Percentiles rank a stretch among this genome's conserved stretches.
These are phyloP conservation scores for Neurospora sublineolata DNA, from an alignment of 495 filamentous ascomycete species.

Conservation along the genomic window DNA sequence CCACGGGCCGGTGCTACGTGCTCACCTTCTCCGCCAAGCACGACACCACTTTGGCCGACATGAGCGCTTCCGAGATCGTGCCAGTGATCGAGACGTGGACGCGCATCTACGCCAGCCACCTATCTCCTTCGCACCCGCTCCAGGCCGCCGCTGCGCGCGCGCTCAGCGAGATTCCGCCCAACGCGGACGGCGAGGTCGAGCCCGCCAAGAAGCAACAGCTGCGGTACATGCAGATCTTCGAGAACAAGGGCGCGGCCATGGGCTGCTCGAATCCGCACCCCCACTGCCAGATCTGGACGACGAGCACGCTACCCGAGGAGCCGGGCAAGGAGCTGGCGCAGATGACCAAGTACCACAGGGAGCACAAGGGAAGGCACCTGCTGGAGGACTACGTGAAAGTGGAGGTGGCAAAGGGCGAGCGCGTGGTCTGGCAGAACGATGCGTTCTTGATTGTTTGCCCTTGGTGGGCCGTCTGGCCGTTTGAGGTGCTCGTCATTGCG, in stretches of 20 bases:
- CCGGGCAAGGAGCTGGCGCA: conserved; percentile 65
- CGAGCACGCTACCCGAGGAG: conserved; percentile 79
- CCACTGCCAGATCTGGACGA: conserved; percentile 94
- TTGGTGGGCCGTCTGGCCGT: conserved; percentile 97
- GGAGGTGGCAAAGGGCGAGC: conserved; percentile 69
- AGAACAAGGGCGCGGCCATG: conserved; percentile 98
- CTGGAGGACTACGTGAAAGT: conserved; percentile 78
- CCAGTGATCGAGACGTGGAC: conserved; percentile 81
- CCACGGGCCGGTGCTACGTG: conserved; percentile 95
- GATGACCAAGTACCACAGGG: conserved; percentile 59
- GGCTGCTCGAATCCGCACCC: conserved; percentile 98
- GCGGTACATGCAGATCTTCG: conserved; percentile 97
- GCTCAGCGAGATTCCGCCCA: conserved; percentile 28
- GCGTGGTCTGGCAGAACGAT: conserved; percentile 77
- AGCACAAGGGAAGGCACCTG: conserved; percentile 58
- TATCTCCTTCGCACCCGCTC: conserved; percentile 61
- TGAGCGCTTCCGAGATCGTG: conserved; percentile 54
- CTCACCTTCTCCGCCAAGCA: conserved; percentile 85
- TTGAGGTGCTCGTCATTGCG: conserved; percentile 84
- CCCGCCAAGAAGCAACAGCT: conserved; percentile 61
- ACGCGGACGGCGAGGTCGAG: conserved; percentile 27
- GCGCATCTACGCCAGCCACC: conserved; percentile 69
- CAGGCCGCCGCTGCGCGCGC: conserved; percentile 26
- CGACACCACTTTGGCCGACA: conserved; percentile 84
- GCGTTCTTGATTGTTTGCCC: conserved; percentile 78